Percentiles rank a stretch among this genome's conserved stretches.
phyloP scores from a whole-genome alignment of 2,329 filamentous ascomycete genomes.

The Xylariaceae sp. region DNA sequence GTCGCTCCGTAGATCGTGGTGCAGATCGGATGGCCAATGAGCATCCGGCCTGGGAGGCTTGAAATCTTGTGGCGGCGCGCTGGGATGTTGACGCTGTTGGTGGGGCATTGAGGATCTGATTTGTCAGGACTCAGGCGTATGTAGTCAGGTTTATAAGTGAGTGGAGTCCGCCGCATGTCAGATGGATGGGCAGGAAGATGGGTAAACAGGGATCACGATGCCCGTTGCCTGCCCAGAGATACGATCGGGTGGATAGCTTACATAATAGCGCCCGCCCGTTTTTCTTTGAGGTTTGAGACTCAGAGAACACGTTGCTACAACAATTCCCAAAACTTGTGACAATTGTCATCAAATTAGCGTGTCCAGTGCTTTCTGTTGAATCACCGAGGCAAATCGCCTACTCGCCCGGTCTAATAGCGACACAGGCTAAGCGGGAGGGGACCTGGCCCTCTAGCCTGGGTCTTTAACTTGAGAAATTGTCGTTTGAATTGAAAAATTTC shows the following conservation, averaged over 20 bases:
- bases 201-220: too few species aligned
- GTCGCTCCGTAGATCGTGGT: constrained; percentile 8
- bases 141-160: too few species aligned
- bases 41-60: not conserved
- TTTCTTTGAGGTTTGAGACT: not conserved
- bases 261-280: not conserved
- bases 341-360: not conserved
- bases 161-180: constrained; percentile 5
- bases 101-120: constrained; percentile 9
- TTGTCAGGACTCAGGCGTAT: too few species aligned
- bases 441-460: too few species aligned
- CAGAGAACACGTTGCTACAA: constrained; percentile 19
- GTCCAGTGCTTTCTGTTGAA: not conserved
- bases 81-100: not conserved
- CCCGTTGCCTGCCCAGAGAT: too few species aligned
- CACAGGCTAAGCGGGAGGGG: too few species aligned
- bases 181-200: not conserved
- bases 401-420: too few species aligned
- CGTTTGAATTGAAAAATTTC: too few species aligned
- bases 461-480: too few species aligned
- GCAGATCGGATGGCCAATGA: constrained; percentile 4
- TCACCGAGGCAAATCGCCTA: too few species aligned
- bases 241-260: not conserved
- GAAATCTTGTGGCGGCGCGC: constrained; percentile 6
- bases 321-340: constrained; percentile 2